Conservation (phyloP, 2,329 filamentous ascomycete genomes). For the Ophiocordyceps robertsii region DNA sequence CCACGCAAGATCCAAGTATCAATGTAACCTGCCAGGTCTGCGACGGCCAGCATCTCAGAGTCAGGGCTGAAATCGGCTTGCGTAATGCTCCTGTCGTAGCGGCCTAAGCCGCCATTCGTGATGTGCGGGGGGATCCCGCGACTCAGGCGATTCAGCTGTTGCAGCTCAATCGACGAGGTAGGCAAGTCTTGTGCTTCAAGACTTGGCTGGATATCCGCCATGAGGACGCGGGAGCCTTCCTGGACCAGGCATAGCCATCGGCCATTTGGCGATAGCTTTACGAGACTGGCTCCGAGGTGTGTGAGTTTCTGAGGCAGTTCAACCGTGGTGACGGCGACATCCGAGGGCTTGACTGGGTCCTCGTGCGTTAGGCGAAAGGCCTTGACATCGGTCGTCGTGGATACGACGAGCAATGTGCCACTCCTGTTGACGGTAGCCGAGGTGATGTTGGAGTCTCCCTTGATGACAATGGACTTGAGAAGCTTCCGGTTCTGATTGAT, state of each 20-base stretch:
- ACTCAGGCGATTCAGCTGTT: conserved; percentile 37
- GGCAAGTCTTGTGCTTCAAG: conserved; percentile 5
- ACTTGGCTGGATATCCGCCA: conserved; percentile 21
- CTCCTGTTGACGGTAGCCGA: conserved; percentile 58
- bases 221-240: conserved; percentile 42
- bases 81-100: conserved; percentile 64
- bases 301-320: conserved; percentile 44
- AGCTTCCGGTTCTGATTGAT: conserved; percentile 46
- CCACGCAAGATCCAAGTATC: conserved; percentile 70
- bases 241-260: conserved; percentile 56
- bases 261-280: conserved; percentile 57
- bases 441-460: conserved; percentile 72
- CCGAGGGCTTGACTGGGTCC: conserved; percentile 34
- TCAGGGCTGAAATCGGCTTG: conserved; percentile 69
- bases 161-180: conserved; percentile 19
- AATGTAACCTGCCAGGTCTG: conserved; percentile 72
- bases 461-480: conserved; percentile 53
- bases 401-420: conserved; percentile 61
- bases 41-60: conserved; percentile 63
- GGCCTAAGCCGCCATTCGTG: conserved; percentile 53
- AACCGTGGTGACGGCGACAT: conserved; percentile 58
- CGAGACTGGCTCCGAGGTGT: conserved; percentile 50
- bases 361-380: conserved; percentile 54
- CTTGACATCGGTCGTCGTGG: conserved; percentile 63
- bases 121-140: conserved; percentile 40